Percentiles rank a stretch among this genome's conserved stretches.
These are phyloP conservation scores for Candida caryicola DNA, from an alignment of 805 yeast species.

Conservation along the genomic window DNA sequence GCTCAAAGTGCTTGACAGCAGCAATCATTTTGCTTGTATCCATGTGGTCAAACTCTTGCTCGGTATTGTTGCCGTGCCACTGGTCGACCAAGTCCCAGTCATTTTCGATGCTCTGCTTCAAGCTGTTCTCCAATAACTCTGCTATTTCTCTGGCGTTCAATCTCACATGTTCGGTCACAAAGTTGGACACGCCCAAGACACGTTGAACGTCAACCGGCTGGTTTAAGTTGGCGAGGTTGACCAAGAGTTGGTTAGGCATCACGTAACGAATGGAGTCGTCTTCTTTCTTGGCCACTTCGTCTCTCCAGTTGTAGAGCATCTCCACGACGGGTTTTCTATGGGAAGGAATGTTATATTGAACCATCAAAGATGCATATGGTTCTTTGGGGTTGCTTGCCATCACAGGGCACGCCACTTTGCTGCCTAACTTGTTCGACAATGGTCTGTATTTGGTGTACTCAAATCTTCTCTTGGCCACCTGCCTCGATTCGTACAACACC, in stretches of 20 bases:
- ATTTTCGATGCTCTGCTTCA: constrained; percentile 31
- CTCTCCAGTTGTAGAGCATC: constrained; percentile 80
- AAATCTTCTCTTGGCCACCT: constrained; percentile 76
- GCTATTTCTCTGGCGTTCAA: constrained; percentile 57
- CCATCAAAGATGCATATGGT: constrained; percentile 65
- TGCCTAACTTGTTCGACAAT: constrained; percentile 11
- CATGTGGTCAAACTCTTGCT: constrained; percentile 10
- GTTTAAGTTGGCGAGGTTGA: constrained; percentile 52
- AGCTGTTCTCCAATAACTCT: constrained; percentile 46
- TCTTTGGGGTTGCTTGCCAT: constrained; percentile 47
- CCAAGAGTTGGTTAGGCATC: constrained; percentile 77
- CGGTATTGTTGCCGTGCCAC: constrained; percentile 11
- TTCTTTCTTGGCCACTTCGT: constrained; percentile 60
- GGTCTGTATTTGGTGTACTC: constrained; percentile 74
- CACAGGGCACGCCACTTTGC: constrained; percentile 47
- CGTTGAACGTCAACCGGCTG: constrained; percentile 57
- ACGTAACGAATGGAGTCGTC: constrained; percentile 86
- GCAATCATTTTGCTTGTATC: constrained; percentile 16
- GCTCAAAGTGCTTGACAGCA: constrained; percentile 5
- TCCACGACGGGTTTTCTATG: constrained; percentile 55
- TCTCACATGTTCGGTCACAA: constrained; percentile 55
- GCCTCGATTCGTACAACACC: constrained; percentile 72
- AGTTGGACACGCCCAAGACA: constrained; percentile 47
- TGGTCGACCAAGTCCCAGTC: constrained; percentile 38
- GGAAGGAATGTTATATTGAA: constrained; percentile 61